Evolutionary conservation across 2,329 filamentous ascomycete genomes (phyloP).

Genomic region (Penicillium sp.): DNA sequence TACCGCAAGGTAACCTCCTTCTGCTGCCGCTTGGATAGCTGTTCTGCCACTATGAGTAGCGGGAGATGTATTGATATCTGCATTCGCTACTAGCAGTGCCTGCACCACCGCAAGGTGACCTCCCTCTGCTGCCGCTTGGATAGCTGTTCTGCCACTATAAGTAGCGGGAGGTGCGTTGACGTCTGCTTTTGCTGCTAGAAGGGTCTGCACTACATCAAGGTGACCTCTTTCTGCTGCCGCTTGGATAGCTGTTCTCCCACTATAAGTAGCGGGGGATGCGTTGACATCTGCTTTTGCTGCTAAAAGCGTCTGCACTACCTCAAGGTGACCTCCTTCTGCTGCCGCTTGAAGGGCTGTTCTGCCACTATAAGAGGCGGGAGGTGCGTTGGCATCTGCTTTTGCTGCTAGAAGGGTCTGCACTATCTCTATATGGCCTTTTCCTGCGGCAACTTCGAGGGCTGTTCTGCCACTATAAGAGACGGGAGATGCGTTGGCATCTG

Average conservation of each 20-base stretch:
- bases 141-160: not conserved
- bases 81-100: not conserved
- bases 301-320: not conserved
- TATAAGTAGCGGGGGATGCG: not conserved
- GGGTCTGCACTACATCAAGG: not conserved
- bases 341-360: not conserved
- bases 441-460: not conserved
- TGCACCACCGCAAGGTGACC: not conserved
- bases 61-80: not conserved
- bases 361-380: not conserved
- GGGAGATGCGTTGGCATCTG: not conserved
- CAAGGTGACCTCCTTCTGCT: not conserved
- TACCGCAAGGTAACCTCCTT: not conserved
- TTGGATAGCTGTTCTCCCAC: not conserved
- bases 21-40: not conserved
- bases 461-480: too few species aligned
- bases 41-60: not conserved
- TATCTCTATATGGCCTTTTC: not conserved
- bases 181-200: slow-evolving; percentile 1
- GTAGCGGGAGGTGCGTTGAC: not conserved
- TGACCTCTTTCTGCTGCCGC: not conserved
- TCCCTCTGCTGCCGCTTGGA: not conserved
- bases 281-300: slow-evolving; percentile 3
- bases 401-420: not conserved
- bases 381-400: not conserved